phyloP scores from a whole-genome alignment of 306 rosid genomes.

The Amphicarpaea edgeworthii region DNA sequence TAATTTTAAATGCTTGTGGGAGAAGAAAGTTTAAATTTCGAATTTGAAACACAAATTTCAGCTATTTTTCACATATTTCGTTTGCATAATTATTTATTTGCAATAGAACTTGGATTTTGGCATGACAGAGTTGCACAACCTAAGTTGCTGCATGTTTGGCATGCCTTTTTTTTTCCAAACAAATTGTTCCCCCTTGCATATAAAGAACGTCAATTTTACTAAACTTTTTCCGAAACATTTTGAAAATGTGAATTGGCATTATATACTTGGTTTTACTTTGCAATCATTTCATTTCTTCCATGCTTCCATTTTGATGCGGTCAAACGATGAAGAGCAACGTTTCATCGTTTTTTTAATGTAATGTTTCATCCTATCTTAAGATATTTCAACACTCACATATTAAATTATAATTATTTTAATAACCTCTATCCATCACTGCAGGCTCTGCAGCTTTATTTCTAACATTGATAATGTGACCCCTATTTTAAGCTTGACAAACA shows the following conservation, averaged over 20 bases:
- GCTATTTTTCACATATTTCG: not conserved
- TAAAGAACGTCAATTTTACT: not conserved
- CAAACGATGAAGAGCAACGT: too few species aligned
- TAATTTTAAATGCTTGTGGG: not conserved
- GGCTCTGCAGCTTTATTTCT: not conserved
- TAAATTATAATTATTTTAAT: not conserved
- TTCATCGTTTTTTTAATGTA: too few species aligned
- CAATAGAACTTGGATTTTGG: not conserved
- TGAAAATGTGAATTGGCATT: slow-evolving; percentile 8
- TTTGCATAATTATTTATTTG: not conserved
- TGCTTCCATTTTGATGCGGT: not conserved
- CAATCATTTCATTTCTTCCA: not conserved
- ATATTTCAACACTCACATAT: not conserved
- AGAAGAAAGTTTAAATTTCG: not conserved
- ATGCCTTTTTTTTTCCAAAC: not conserved
- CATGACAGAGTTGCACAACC: not conserved
- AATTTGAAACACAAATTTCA: slow-evolving; percentile 10
- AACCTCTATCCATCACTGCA: not conserved
- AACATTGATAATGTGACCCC: not conserved
- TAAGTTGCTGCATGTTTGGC: not conserved
- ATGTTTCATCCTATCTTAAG: not conserved
- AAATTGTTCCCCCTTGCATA: not conserved
- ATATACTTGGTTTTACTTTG: not conserved
- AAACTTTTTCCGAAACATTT: not conserved
- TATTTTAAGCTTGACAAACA: not conserved